phyloP scores from a whole-genome alignment of 306 rosid species.

The Astragalus membranaceus region DNA sequence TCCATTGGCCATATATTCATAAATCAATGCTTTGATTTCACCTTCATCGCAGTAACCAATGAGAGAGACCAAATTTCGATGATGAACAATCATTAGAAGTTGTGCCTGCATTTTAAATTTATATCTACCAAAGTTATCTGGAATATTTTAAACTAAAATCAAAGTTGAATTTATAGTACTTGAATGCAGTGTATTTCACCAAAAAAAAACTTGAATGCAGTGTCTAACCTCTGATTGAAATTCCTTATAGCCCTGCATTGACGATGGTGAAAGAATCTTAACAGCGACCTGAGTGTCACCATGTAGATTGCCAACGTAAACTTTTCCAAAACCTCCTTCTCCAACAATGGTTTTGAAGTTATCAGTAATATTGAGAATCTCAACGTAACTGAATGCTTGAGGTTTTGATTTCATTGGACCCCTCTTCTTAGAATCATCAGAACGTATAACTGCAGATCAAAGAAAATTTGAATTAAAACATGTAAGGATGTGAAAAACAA shows the following conservation, averaged over 20 bases:
- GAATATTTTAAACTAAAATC: not conserved
- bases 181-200: not conserved
- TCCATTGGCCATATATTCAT: slow-evolving; percentile 27
- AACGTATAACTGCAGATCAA: not conserved
- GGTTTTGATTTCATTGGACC: slow-evolving; percentile 2
- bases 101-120: slow-evolving; percentile 2
- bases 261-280: slow-evolving; percentile 35
- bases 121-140: not conserved
- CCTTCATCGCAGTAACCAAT: slow-evolving; percentile 21
- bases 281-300: slow-evolving; percentile 32
- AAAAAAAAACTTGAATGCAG: not conserved
- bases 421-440: not conserved
- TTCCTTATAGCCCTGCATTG: slow-evolving; percentile 35
- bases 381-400: slow-evolving; percentile 9
- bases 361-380: slow-evolving; percentile 28
- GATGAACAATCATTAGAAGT: slow-evolving; percentile 13
- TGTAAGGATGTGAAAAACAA: not conserved
- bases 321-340: slow-evolving; percentile 47
- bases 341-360: slow-evolving; percentile 34
- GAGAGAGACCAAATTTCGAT: slow-evolving; percentile 24
- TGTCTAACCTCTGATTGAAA: slow-evolving; percentile 29
- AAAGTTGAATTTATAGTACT: not conserved
- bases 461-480: not conserved
- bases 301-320: slow-evolving; percentile 20
- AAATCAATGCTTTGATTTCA: slow-evolving; percentile 6